These are phyloP conservation scores for Chlamydomonas urium DNA, from an alignment of 139 green algal species.

Conservation along the genomic window DNA sequence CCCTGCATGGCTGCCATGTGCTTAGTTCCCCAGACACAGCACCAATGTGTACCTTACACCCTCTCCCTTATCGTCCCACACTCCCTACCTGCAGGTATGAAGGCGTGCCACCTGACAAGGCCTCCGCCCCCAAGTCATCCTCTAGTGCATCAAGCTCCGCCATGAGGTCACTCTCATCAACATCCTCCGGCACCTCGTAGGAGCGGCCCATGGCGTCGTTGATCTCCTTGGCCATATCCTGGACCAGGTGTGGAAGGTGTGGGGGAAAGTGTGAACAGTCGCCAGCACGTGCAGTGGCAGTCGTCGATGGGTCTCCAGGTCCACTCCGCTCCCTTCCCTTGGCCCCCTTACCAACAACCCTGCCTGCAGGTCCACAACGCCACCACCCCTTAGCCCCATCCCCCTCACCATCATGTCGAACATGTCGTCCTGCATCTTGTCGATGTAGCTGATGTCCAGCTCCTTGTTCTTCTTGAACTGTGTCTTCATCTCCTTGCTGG, in stretches of 20 bases:
- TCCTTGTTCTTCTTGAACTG: constrained; percentile 81
- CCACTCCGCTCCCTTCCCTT: too few relatives aligned
- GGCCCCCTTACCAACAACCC: too few relatives aligned
- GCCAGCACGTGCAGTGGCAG: too few relatives aligned
- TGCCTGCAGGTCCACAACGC: too few relatives aligned
- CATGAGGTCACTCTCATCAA: constrained; percentile 97
- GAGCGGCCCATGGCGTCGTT: constrained; percentile 80
- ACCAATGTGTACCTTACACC: too few relatives aligned
- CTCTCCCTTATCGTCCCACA: background rate
- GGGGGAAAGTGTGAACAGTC: constrained; percentile 2
- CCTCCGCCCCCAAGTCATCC: constrained; percentile 13
- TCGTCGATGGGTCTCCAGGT: too few relatives aligned
- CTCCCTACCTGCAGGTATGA: constrained; percentile 12
- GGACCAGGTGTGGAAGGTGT: background rate
- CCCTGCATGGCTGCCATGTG: background rate
- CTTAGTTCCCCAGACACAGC: constrained; percentile 1
- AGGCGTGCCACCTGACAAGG: background rate
- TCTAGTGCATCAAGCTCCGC: constrained; percentile 93
- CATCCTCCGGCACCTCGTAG: constrained; percentile 89
- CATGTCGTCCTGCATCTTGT: constrained; percentile 94
- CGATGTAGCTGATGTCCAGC: constrained; percentile 93
- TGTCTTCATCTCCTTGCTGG: constrained; percentile 82
- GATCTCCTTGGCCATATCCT: constrained; percentile 89
- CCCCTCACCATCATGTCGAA: constrained; percentile 77
- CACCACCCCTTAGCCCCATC: too few relatives aligned